Evolutionary conservation across 2,329 filamentous ascomycete genomes (phyloP).

Genomic region (Leptographium procerum): DNA sequence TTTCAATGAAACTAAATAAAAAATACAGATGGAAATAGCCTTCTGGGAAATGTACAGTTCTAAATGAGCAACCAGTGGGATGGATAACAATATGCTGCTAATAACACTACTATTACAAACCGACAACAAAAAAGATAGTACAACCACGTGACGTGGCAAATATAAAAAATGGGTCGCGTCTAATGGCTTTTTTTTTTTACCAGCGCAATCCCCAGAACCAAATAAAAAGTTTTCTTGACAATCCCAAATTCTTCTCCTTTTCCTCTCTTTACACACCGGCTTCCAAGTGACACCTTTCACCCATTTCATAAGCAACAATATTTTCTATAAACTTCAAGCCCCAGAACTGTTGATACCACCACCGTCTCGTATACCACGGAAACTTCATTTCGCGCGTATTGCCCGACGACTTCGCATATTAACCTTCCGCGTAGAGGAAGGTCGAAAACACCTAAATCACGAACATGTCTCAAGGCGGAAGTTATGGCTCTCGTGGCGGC

Average conservation of each 20-base stretch:
- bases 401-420: background rate
- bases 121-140: constrained; percentile 15
- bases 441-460: background rate
- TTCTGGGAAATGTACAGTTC: constrained; percentile 57
- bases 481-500: constrained; percentile 27
- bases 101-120: background rate
- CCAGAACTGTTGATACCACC: background rate
- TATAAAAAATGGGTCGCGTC: constrained; percentile 2
- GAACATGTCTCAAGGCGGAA: constrained; percentile 35
- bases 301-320: background rate
- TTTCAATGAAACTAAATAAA: constrained; percentile 5
- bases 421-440: background rate
- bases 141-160: constrained; percentile 10
- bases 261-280: background rate
- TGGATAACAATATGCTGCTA: background rate
- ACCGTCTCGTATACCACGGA: background rate
- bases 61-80: constrained; percentile 22
- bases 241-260: background rate
- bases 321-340: background rate
- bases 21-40: constrained; percentile 53
- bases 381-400: background rate
- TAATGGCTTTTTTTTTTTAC: background rate
- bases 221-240: background rate
- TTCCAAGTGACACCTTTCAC: background rate
- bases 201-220: background rate